Conservation (phyloP, 768 basidiomycete species). For the Hirschioporus abietinus region DNA sequence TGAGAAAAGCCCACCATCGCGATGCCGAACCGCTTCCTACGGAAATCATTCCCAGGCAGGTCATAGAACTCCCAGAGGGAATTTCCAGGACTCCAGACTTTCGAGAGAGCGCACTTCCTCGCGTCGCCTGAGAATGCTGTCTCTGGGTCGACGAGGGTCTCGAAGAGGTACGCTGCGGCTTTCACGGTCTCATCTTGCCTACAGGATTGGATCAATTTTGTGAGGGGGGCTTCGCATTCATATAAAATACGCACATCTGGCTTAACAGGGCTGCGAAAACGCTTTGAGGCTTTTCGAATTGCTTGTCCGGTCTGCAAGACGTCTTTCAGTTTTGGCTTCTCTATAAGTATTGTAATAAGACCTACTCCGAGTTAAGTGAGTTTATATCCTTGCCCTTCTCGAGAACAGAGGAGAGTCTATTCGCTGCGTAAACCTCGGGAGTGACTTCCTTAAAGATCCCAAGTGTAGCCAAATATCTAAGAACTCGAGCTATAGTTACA, state of each 20-base stretch:
- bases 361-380: slow-evolving; percentile 45
- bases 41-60: slow-evolving; percentile 14
- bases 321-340: neutral
- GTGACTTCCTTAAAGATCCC: slow-evolving; percentile 66
- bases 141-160: slow-evolving; percentile 38
- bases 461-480: slow-evolving; percentile 74
- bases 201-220: neutral
- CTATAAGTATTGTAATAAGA: slow-evolving; percentile 2
- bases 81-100: slow-evolving; percentile 16
- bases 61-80: slow-evolving; percentile 20
- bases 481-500: slow-evolving; percentile 50
- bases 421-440: slow-evolving; percentile 69
- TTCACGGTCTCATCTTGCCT: slow-evolving; percentile 50
- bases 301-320: neutral
- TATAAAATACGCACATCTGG: neutral
- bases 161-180: slow-evolving; percentile 69
- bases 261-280: neutral
- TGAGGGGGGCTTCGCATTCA: neutral
- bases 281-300: neutral
- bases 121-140: slow-evolving; percentile 14
- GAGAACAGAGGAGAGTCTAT: slow-evolving; percentile 61
- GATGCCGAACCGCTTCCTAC: slow-evolving; percentile 24
- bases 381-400: slow-evolving; percentile 59
- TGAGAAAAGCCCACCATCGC: slow-evolving; percentile 21
- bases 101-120: slow-evolving; percentile 16